Evolutionary conservation across 1,284 basidiomycete genomes (phyloP), one percentile per base, ranked within the genome.

Genomic region (Trichosporon sp.): DNA sequence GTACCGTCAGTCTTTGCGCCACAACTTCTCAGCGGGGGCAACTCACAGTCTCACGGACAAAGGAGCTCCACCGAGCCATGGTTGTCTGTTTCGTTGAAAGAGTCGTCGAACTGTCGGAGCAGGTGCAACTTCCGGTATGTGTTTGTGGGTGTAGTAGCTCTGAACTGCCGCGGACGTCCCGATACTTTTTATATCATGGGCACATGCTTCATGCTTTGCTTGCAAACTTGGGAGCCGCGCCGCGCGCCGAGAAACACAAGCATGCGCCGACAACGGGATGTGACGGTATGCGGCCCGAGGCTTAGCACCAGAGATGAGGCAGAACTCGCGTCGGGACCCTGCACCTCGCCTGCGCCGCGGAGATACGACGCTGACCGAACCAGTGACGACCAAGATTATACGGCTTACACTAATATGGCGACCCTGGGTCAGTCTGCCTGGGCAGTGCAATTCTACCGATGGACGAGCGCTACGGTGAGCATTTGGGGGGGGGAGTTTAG

Each of bases 11-110:
- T 31, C 10, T 26, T 26, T 26, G 4, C 6, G 31, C 59, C 59
- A 63, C 59, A 7, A 32, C 26, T 26, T 26, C 26, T 26, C 26
- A 26, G 26, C 26, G 26, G 26, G 26, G 26, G 26, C 26, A 26
- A 63, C 59, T 37, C 16, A 63, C 59, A 19, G 59, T 63, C 59
- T 63, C 59, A 31, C 59, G 59, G 31, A 63, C 32, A 12, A 63
- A 63, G 8, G 59, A 63, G 59, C 59, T 63, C 59, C 59, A 63
- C 31, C 59, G 59, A 35, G 59, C 59, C 59, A 63, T 63, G 26
- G 12, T 4, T 63, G 26, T 4, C 16, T 63, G 59, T 32, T 35
- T 31, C 5, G 31, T 32, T 19, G 14, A 11, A 26, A 21, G 51
- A 19, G 51, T 26, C 26, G 26, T 26, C 26, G 26, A 26, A 26